Evolutionary conservation across 768 basidiomycete genomes (phyloP).

Genomic region (Lyophyllum semitale): DNA sequence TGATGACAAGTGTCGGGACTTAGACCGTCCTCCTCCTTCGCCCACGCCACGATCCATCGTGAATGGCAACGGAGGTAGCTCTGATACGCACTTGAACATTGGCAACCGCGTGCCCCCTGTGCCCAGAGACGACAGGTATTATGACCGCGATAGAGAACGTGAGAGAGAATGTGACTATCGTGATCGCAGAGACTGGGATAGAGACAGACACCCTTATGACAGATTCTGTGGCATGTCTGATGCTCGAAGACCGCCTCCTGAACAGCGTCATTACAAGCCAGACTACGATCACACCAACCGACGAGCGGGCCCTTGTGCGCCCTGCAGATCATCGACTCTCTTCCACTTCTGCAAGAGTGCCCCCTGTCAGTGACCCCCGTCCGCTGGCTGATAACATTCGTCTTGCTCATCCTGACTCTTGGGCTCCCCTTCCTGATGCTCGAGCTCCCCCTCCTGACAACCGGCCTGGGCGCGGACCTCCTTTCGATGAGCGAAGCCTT

Average conservation of each 20-base stretch:
- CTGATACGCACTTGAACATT: slow-evolving; percentile 17
- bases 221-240: slow-evolving; percentile 26
- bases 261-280: slow-evolving; percentile 50
- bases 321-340: slow-evolving; percentile 16
- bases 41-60: slow-evolving; percentile 13
- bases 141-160: slow-evolving; percentile 39
- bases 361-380: slow-evolving; percentile 18
- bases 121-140: slow-evolving; percentile 29
- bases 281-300: slow-evolving; percentile 25
- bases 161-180: slow-evolving; percentile 38
- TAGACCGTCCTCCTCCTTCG: slow-evolving; percentile 20
- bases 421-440: slow-evolving; percentile 26
- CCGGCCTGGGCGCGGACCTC: slow-evolving; percentile 16
- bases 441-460: slow-evolving; percentile 25
- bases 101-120: slow-evolving; percentile 18
- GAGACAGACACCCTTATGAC: slow-evolving; percentile 39
- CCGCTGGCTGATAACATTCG: slow-evolving; percentile 29
- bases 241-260: slow-evolving; percentile 43
- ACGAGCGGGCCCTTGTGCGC: slow-evolving; percentile 17
- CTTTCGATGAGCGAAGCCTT: slow-evolving; percentile 33
- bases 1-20: slow-evolving; percentile 33
- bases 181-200: slow-evolving; percentile 26
- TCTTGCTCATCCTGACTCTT: slow-evolving; percentile 22
- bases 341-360: slow-evolving; percentile 13
- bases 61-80: slow-evolving; percentile 7